phyloP scores from a whole-genome alignment of 2,329 filamentous ascomycete genomes.

The Epichloe sibirici region DNA sequence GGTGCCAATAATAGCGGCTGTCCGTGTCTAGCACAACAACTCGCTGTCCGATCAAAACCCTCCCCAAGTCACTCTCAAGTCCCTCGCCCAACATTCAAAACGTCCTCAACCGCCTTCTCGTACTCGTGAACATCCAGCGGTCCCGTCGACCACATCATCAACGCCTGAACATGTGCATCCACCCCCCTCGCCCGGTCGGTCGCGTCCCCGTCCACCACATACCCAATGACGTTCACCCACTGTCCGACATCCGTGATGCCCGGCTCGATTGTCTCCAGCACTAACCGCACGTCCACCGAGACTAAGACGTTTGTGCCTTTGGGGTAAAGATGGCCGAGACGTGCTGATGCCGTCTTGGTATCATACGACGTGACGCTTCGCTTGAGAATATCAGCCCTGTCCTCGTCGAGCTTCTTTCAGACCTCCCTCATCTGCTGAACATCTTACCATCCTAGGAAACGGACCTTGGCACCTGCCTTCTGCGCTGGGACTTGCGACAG shows the following conservation, averaged over 20 bases:
- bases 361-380: constrained; percentile 39
- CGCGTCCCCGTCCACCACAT: constrained; percentile 33
- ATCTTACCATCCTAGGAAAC: constrained; percentile 81
- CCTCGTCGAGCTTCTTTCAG: neutral
- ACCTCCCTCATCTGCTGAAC: neutral
- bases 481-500: constrained; percentile 45
- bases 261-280: constrained; percentile 52
- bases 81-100: constrained; percentile 8
- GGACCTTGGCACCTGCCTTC: constrained; percentile 60
- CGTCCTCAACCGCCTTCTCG: constrained; percentile 41
- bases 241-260: constrained; percentile 59
- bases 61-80: too few species aligned
- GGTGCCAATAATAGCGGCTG: too few species aligned
- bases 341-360: constrained; percentile 45
- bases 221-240: constrained; percentile 85
- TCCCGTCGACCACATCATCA: constrained; percentile 67
- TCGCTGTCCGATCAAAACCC: too few species aligned
- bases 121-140: constrained; percentile 61
- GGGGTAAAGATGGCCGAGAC: constrained; percentile 56
- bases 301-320: constrained; percentile 33
- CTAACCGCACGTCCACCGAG: constrained; percentile 56
- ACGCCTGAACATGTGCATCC: constrained; percentile 50
- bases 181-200: neutral
- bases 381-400: neutral
- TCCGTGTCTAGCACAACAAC: too few species aligned